Conservation (phyloP, 371 early-diverging fungal species). For the Entomophthora muscae region DNA sequence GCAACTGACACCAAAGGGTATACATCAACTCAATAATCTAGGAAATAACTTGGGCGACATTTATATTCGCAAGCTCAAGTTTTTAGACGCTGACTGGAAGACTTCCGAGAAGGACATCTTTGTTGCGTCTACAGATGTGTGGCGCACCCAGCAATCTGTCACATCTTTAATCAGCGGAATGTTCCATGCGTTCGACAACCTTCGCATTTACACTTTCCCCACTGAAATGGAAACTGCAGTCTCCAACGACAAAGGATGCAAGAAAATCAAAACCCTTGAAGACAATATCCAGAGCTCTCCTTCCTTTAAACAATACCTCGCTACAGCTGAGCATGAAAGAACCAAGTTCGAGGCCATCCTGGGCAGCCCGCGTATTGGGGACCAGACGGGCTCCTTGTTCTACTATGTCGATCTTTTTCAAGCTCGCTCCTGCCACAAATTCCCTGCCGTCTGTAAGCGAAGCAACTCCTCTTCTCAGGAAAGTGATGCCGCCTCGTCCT, state of each 20-base stretch:
- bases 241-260: slow-evolving; percentile 22
- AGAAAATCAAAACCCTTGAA: slow-evolving; percentile 13
- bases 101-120: slow-evolving; percentile 7
- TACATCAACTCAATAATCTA: slow-evolving; percentile 22
- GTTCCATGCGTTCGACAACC: slow-evolving; percentile 17
- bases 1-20: slow-evolving; percentile 29
- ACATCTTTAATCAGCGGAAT: slow-evolving; percentile 26
- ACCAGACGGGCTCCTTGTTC: slow-evolving; percentile 13
- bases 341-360: slow-evolving; percentile 15
- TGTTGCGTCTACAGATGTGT: slow-evolving; percentile 16
- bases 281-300: slow-evolving; percentile 10
- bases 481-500: not conserved
- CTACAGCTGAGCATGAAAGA: slow-evolving; percentile 5
- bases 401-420: slow-evolving; percentile 26
- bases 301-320: slow-evolving; percentile 18
- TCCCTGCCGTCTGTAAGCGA: slow-evolving; percentile 21
- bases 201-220: slow-evolving; percentile 21
- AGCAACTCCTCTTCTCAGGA: not conserved
- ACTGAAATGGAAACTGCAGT: slow-evolving; percentile 25
- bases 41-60: slow-evolving; percentile 25
- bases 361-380: slow-evolving; percentile 13
- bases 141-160: slow-evolving; percentile 34
- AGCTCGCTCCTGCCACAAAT: slow-evolving; percentile 25
- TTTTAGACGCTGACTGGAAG: slow-evolving; percentile 13
- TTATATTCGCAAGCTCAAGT: slow-evolving; percentile 28